Conservation (phyloP, 2,329 filamentous ascomycete species). For the Colletotrichum gigasporum region DNA sequence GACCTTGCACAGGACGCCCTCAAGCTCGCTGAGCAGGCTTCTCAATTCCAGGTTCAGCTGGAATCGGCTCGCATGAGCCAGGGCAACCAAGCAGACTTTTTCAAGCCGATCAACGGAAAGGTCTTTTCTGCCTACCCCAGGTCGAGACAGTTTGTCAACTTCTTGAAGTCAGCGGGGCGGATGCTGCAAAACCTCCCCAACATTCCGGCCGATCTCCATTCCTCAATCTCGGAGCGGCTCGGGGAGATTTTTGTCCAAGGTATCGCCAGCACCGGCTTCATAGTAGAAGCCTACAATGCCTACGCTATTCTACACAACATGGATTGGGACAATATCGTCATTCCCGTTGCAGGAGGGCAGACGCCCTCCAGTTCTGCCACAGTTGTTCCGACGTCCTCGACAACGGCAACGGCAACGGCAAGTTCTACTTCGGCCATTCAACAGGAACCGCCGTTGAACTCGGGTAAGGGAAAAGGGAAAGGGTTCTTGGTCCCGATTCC, state of each 20-base stretch:
- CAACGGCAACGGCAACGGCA: neutral
- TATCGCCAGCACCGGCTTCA: neutral
- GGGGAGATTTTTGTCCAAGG: neutral
- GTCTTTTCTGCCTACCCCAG: neutral
- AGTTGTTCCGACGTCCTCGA: neutral
- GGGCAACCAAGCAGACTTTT: neutral
- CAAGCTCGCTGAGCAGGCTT: neutral
- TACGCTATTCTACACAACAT: constrained; percentile 5
- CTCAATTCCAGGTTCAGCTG: neutral
- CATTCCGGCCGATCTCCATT: neutral
- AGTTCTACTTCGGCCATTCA: neutral
- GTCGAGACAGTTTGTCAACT: neutral
- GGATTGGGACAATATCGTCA: neutral
- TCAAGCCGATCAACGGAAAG: neutral
- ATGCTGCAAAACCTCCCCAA: constrained; percentile 1
- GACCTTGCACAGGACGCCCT: neutral
- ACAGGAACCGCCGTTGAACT: neutral
- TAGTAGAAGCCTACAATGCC: neutral
- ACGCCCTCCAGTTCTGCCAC: neutral
- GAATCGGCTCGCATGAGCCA: neutral
- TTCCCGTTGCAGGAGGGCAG: neutral
- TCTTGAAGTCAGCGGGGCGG: neutral
- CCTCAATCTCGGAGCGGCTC: neutral
- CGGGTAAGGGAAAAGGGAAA: neutral
- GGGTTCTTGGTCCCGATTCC: neutral